Evolutionary conservation across 148 eudicot species (phyloP), one percentile per base, ranked within the genome.

Genomic region (Limonium bicolor): DNA sequence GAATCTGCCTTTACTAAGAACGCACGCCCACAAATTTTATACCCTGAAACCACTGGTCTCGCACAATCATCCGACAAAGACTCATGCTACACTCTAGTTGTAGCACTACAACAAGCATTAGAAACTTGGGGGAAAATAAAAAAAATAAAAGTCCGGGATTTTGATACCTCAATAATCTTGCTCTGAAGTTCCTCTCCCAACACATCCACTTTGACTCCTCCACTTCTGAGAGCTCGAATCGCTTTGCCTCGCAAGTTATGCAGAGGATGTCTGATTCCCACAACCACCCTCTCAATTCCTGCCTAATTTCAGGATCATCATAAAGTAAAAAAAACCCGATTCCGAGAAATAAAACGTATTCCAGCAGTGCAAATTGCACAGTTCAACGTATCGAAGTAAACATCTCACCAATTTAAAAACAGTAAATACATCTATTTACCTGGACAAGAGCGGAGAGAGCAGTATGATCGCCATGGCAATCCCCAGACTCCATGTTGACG

Each of bases 401-500:
- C 10, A 13, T 23, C 15, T 0, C 20, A n/a, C 12, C 15, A n/a
- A n/a, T n/a, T n/a, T n/a, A n/a, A n/a, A n/a, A n/a, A n/a, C n/a
- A n/a, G 4, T 51, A 24, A 2, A 46, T 25, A 12, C 32, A 54
- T 5, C 26, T 12, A 12, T 3, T 35, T 41, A 80, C 96, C 86
- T 80, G 62, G 54, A 88, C 32, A 38, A 84, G 64, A 34, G 84
- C 71, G 4, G 92, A 72, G 29, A 84, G 77, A 4, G 97, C 76
- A 21, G 84, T 55, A 24, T 43, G 56, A 50, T 88, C 86, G 4
- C 78, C 82, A 37, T 63, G 73, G 59, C 94, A 88, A 52, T 88
- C 94, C 20, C 82, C 94, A 8, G 94, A 81, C 67, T 88, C 97
- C 87, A 88, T 53, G 41, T 88, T 88, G 17, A 88, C 77, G 43